Evolutionary conservation across 306 rosid genomes (phyloP).

Genomic region (Trifolium dubium): DNA sequence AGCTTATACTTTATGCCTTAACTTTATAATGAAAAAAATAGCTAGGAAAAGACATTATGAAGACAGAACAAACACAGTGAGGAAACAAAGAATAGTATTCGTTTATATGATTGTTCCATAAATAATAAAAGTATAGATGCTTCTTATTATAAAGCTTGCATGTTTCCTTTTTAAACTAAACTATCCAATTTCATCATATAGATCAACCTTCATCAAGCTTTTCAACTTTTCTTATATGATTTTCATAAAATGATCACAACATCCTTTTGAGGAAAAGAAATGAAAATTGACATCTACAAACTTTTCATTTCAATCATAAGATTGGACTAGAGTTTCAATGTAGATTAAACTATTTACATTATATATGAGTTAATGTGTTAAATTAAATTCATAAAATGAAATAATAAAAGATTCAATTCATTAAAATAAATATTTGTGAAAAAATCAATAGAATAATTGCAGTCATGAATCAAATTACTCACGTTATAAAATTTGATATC

Average conservation of each 20-base stretch:
- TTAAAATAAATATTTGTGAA: no score
- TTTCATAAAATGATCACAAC: constrained; percentile 41
- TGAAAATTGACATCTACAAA: neutral
- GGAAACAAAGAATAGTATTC: constrained; percentile 32
- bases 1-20: constrained; percentile 48
- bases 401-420: no score
- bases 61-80: constrained; percentile 46
- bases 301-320: neutral
- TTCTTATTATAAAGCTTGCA: constrained; percentile 45
- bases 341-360: neutral
- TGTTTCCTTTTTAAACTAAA: constrained; percentile 38
- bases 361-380: no score
- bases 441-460: neutral
- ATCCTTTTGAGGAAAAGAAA: constrained; percentile 30
- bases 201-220: constrained; percentile 46
- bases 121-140: constrained; percentile 56
- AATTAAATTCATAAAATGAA: no score
- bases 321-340: neutral
- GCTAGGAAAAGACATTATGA: constrained; percentile 28
- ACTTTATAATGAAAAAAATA: constrained; percentile 41
- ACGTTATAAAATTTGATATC: neutral
- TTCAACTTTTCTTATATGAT: constrained; percentile 47
- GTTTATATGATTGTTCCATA: constrained; percentile 24
- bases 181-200: constrained; percentile 7
- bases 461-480: neutral